Evolutionary conservation across 257 asterid genomes (phyloP).

Genomic region (Nicotiana sylvestris): DNA sequence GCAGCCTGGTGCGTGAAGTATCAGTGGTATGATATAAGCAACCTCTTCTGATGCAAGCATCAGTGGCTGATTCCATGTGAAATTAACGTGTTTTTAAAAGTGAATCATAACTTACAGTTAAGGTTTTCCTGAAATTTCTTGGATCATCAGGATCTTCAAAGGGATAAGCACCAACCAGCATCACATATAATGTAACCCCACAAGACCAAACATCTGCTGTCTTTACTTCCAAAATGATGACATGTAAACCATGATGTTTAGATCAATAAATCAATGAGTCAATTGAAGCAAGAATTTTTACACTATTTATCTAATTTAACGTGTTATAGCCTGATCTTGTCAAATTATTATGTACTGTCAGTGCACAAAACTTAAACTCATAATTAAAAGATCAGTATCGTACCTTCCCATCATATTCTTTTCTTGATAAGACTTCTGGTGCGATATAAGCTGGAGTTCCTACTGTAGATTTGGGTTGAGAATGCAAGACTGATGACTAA

Average conservation of each 20-base stretch:
- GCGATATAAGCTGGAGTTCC: slow-evolving; percentile 94
- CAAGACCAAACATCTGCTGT: slow-evolving; percentile 99
- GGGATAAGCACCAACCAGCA: slow-evolving; percentile 93
- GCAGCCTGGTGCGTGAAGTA: too few relatives aligned
- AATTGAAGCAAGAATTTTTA: background rate
- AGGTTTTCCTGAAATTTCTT: slow-evolving; percentile 79
- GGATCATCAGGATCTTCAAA: slow-evolving; percentile 94
- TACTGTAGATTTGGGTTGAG: slow-evolving; percentile 92
- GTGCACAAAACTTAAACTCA: too few relatives aligned
- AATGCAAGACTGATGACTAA: slow-evolving; percentile 74
- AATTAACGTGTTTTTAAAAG: background rate
- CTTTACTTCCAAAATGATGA: slow-evolving; percentile 25
- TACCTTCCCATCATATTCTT: slow-evolving; percentile 89
- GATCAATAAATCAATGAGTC: background rate
- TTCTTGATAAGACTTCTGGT: slow-evolving; percentile 75
- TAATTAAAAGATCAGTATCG: too few relatives aligned
- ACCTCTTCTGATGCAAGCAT: too few relatives aligned
- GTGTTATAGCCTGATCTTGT: too few relatives aligned
- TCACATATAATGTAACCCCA: slow-evolving; percentile 92
- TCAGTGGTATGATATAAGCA: too few relatives aligned
- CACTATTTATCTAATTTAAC: too few relatives aligned
- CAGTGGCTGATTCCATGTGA: background rate
- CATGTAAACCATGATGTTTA: background rate
- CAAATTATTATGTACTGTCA: too few relatives aligned
- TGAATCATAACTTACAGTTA: slow-evolving; percentile 43